Conservation (phyloP, 2,329 filamentous ascomycete genomes). For the Diaporthe velutina region DNA sequence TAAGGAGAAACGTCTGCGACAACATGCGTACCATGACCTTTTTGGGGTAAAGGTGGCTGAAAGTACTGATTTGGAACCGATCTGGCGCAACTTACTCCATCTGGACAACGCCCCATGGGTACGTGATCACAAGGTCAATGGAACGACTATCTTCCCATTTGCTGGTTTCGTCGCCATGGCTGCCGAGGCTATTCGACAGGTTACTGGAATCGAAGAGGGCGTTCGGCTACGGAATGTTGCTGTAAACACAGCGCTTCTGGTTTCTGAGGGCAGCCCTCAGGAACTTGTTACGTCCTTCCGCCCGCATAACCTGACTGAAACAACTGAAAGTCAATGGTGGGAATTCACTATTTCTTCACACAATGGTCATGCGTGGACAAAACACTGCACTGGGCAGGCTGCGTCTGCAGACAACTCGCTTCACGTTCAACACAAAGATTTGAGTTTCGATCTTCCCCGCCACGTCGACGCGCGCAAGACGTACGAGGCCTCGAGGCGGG, state of each 20-base stretch:
- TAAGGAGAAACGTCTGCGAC: slow-evolving; percentile 50
- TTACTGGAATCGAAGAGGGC: slow-evolving; percentile 9
- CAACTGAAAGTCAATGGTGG: slow-evolving; percentile 44
- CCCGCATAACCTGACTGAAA: slow-evolving; percentile 40
- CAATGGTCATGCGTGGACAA: slow-evolving; percentile 45
- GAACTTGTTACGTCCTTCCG: slow-evolving; percentile 46
- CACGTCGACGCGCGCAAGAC: neutral
- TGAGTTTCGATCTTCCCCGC: neutral
- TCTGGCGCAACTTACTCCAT: slow-evolving; percentile 37
- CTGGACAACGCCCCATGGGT: slow-evolving; percentile 50
- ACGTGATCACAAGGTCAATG: slow-evolving; percentile 44
- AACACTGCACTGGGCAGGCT: slow-evolving; percentile 46
- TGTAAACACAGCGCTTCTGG: slow-evolving; percentile 44
- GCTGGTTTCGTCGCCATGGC: slow-evolving; percentile 41
- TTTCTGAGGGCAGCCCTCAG: slow-evolving; percentile 38
- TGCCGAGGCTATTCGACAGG: slow-evolving; percentile 40
- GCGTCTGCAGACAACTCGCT: neutral
- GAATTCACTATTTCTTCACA: slow-evolving; percentile 47
- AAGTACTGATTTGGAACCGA: slow-evolving; percentile 35
- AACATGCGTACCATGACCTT: slow-evolving; percentile 53
- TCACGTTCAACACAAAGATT: neutral
- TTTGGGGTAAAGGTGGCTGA: slow-evolving; percentile 50
- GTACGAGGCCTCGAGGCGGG: neutral
- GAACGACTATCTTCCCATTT: slow-evolving; percentile 40
- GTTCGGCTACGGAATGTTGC: slow-evolving; percentile 41